phyloP scores from a whole-genome alignment of 257 asterid genomes.

The Ajuga chamaepitys region DNA sequence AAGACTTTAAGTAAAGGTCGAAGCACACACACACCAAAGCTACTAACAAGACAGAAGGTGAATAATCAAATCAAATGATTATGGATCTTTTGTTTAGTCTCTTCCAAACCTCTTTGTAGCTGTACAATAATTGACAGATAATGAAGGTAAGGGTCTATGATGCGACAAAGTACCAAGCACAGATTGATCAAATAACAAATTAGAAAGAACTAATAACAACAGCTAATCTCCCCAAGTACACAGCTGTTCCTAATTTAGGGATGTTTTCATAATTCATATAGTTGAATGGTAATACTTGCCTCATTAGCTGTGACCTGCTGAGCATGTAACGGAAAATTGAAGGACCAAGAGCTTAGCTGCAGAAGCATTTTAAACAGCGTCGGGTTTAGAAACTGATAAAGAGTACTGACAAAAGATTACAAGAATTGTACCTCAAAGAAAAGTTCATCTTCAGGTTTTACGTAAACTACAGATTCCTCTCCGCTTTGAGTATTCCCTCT shows the following conservation, averaged over 20 bases:
- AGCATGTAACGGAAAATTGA: constrained; percentile 56
- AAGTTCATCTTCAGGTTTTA: constrained; percentile 75
- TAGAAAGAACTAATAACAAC: background rate
- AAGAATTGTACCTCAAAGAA: constrained; percentile 45
- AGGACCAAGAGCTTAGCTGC: constrained; percentile 94
- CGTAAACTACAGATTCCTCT: constrained; percentile 50
- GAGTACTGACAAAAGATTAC: background rate
- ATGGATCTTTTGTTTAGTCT: background rate
- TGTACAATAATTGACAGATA: background rate
- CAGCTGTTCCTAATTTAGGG: background rate
- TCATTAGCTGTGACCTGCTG: constrained; percentile 57
- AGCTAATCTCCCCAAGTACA: background rate
- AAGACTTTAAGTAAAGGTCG: background rate
- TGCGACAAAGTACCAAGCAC: too few species aligned
- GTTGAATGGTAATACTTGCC: constrained; percentile 33
- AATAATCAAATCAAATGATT: background rate
- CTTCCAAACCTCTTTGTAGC: too few species aligned
- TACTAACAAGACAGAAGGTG: background rate
- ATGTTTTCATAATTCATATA: background rate
- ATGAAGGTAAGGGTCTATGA: background rate
- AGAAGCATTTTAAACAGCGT: constrained; percentile 19
- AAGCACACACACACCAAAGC: background rate
- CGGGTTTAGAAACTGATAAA: constrained; percentile 2
- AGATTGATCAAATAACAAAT: background rate
- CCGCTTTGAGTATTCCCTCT: constrained; percentile 25